Evolutionary conservation across 1,284 basidiomycete species (phyloP), one percentile per base, ranked within the genome.

Genomic region (Mycena sp.): DNA sequence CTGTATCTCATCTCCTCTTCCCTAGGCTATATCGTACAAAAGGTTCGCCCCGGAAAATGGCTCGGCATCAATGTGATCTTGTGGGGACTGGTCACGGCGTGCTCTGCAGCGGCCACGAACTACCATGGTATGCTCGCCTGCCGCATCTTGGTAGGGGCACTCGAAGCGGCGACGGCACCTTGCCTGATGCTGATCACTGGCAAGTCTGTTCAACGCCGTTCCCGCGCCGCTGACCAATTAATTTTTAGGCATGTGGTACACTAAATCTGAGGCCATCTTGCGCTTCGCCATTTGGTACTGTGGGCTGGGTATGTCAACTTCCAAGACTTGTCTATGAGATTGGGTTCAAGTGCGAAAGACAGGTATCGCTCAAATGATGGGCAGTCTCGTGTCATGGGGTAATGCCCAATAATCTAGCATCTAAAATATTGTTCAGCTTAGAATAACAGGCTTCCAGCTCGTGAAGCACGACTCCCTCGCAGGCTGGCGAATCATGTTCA

Each of bases 271-370:
- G 32, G 64, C 64, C 7, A 58, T 65, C 29, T 23, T 62, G 1
- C 64, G 64, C 10, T 65, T 65, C 40, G 59, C 64, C 3, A 61
- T 65, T 26, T 65, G 64, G 64, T 65, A 65, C 43, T 65, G 64
- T 32, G 60, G 64, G 5, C 40, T 65, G 2, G 64, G 63, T 65
- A 16, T 5, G 58, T 44, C 26, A 7, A 19, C 26, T 25, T 43
- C 23, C 4, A 19, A 14, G 17, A 19, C 4, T 28, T 28, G 21
- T 38, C 25, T 26, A 12, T 16, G 12, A 45, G 23, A 23, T 7
- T 16, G 16, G 4, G 43, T 14, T 23, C n/a, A 48, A 12, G 14
- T 5, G 44, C 26, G 25, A 25, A 55, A 55, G 32, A 37, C 28
- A 58, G 56, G 57, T 19, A 59, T 59, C 19, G 57, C 57, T 11